These are phyloP conservation scores for Xeromyces bisporus DNA, from an alignment of 495 filamentous ascomycete genomes.

Conservation along the genomic window DNA sequence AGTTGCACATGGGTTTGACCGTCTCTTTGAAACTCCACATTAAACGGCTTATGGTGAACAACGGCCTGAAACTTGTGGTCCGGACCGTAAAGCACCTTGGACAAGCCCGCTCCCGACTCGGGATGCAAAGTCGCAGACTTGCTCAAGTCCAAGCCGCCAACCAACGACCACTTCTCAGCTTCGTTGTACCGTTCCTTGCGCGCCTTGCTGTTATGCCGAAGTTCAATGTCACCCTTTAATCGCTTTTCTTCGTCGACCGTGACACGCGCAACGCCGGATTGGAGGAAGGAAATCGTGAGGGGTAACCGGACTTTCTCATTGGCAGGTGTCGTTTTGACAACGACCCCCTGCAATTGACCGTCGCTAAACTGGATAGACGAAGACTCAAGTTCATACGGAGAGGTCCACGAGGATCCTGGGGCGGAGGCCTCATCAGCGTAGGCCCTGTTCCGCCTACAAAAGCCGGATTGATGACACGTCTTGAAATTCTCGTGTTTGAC, in stretches of 20 bases:
- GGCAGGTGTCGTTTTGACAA: slow-evolving; percentile 57
- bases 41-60: slow-evolving; percentile 69
- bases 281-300: slow-evolving; percentile 68
- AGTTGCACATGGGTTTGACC: slow-evolving; percentile 69
- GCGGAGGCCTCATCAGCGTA: slow-evolving; percentile 62
- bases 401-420: slow-evolving; percentile 48
- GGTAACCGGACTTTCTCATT: slow-evolving; percentile 58
- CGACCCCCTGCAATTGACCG: slow-evolving; percentile 59
- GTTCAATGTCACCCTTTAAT: slow-evolving; percentile 71
- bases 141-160: slow-evolving; percentile 57
- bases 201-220: slow-evolving; percentile 67
- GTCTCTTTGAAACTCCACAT: slow-evolving; percentile 68
- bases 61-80: slow-evolving; percentile 58
- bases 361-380: slow-evolving; percentile 57
- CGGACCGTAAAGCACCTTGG: slow-evolving; percentile 68
- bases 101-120: slow-evolving; percentile 41
- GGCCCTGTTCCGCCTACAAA: slow-evolving; percentile 85
- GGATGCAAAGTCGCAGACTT: slow-evolving; percentile 45
- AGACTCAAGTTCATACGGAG: slow-evolving; percentile 64
- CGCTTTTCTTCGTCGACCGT: slow-evolving; percentile 80
- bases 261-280: slow-evolving; percentile 75
- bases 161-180: slow-evolving; percentile 68
- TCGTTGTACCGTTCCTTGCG: slow-evolving; percentile 92
- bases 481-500: slow-evolving; percentile 97
- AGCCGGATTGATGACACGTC: slow-evolving; percentile 83